Evolutionary conservation across 1,284 basidiomycete species (phyloP), one percentile per base, ranked within the genome.

Genomic region (Moesziomyces globuligerus): DNA sequence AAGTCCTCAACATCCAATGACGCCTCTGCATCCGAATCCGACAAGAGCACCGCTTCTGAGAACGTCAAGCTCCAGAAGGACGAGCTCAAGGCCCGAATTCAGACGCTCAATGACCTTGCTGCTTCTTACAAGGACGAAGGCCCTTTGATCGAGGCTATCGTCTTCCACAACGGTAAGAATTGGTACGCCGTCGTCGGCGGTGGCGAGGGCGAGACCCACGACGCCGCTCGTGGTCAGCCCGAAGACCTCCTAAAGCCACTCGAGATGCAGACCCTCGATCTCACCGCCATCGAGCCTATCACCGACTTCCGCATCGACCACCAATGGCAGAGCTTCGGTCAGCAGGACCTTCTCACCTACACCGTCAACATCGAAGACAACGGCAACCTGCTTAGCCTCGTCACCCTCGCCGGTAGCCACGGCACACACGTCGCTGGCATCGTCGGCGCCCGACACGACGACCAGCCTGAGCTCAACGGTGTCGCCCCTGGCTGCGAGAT

Each of bases 391-490:
- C 76, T 79, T 42, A 78, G 76, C 51, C 61, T 83, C 26, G 81
- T 82, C 45, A 76, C 74, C 23, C 55, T 78, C 4, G 71, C 78
- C n/a, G 82, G 82, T 17, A 75, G 71, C 28, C 82, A 83, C 60
- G 82, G 80, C 25, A 82, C 82, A 20, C 82, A 83, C 57, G 82
- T 83, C 7, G 82, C 81, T 11, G 80, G 81, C 23, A 83, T 83
- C 43, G 79, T 82, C 28, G 80, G 75, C 23, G 81, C 82, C 4
- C 53, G 74, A 3, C 72, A 76, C 43, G 61, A 71, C 24, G 73
- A 80, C 3, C 74, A 78, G 25, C 58, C 72, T 5, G 79, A 74
- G 32, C 74, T 77, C 41, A 80, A 80, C 55, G 82, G 82, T 39
- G 81, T 83, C 11, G 81, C 81, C 13, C 81, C 79, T 9, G 81